Base-by-base conservation (phyloP, 352 stramenopile species). In the Phytophthora hibernalis region DNA sequence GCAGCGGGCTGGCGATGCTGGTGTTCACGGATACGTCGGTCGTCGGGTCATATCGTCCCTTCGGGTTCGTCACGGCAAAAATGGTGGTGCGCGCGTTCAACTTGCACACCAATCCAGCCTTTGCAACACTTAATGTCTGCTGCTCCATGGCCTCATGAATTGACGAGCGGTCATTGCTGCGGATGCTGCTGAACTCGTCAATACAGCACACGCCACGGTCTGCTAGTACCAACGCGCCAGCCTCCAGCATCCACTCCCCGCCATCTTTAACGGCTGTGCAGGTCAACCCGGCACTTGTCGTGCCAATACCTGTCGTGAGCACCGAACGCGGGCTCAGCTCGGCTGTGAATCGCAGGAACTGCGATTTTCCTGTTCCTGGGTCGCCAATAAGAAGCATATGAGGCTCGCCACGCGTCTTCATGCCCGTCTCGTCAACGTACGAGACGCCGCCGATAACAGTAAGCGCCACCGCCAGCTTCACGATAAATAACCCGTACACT, bases 91-190 rank as follows among this genome's bases (percentile, higher is more conserved):
- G 77, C 40, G 94, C 95, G 63, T 98, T 98, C 16, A 99, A 75
- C 68, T 98, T 98, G 65, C 92, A 98, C 43, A 99, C 94, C n/a
- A 99, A 87, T 0, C 97, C 97, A 30, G 96, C 97, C 75, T 99
- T 99, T 11, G 97, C 97, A 1, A 99, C 96, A 28, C 89, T 98
- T 18, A 99, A 75, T 11, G 96, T 99, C 65, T 99, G 97, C 72
- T 99, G 97, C 78, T 99, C 97, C 97, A 99, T 99, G 16, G 97
- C 97, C 74, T 99, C 93, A 69, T 98, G 96, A 61, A 98, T 98
- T 1, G 92, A 97, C 11, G 91, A 95, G 26, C 95, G 77, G 70
- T 98, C 94, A 68, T 98, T 85, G 56, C 94, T 91, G 42, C 85
- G 89, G 61, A 99, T 99, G 52, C 93, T 98, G 54, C 89, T 95